Conservation (phyloP, 2,329 filamentous ascomycete genomes). For the Fusarium sp. region DNA sequence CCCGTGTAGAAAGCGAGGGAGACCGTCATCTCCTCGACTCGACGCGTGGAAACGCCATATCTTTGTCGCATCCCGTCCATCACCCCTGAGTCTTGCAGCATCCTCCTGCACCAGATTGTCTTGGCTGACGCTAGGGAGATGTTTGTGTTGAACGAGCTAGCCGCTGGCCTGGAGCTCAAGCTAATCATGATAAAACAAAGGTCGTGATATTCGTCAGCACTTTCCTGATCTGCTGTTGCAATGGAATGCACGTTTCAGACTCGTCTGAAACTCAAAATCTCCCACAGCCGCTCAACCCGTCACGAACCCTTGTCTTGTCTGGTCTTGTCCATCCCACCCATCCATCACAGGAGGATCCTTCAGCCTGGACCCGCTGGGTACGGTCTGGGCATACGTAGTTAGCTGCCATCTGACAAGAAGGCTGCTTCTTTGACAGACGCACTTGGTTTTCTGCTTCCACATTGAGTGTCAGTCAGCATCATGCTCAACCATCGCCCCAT, state of each 20-base stretch:
- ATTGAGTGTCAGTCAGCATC: neutral
- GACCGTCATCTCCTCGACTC: conserved; percentile 7
- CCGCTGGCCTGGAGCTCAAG: conserved; percentile 11
- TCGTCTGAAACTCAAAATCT: conserved; percentile 29
- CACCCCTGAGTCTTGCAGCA: conserved; percentile 32
- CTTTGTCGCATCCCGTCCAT: neutral
- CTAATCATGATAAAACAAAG: conserved; percentile 19
- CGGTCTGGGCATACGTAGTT: neutral
- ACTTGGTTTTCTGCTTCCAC: neutral
- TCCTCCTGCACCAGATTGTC: neutral
- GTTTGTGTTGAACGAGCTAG: conserved; percentile 1
- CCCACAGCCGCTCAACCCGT: conserved; percentile 13
- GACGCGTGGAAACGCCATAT: conserved; percentile 5
- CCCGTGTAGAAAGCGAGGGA: neutral
- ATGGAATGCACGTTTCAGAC: conserved; percentile 30
- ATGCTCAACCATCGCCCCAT: neutral
- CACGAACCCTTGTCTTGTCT: conserved; percentile 16
- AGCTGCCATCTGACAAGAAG: neutral
- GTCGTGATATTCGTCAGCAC: conserved; percentile 19
- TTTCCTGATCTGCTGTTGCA: conserved; percentile 12
- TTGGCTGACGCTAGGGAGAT: neutral
- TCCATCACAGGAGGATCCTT: neutral
- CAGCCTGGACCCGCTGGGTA: neutral
- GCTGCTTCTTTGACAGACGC: neutral
- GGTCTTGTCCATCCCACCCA: neutral